Conservation (phyloP, 768 basidiomycete species). For the Suillus discolor region DNA sequence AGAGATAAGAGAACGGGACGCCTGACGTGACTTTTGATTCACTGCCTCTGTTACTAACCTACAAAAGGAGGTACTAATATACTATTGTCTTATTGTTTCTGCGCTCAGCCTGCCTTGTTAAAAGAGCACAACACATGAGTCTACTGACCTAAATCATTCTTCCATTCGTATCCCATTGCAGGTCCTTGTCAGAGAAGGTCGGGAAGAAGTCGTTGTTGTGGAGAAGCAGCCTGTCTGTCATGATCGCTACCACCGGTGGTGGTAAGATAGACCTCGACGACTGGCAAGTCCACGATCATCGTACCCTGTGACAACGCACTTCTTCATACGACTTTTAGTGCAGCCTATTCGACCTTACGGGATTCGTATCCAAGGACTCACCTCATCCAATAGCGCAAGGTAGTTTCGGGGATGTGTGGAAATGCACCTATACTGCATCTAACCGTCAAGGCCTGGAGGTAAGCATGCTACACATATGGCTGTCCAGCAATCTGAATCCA, state of each 20-base stretch:
- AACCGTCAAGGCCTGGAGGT: background rate
- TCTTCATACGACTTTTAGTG: background rate
- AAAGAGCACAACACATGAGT: background rate
- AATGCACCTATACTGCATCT: slow-evolving; percentile 1
- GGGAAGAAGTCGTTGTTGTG: background rate
- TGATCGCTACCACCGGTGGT: background rate
- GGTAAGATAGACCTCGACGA: background rate
- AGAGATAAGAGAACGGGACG: too few relatives aligned
- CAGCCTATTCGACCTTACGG: slow-evolving; percentile 7
- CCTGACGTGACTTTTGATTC: too few relatives aligned
- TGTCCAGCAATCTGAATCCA: background rate
- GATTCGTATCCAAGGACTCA: background rate
- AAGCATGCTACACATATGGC: background rate
- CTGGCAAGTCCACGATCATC: background rate
- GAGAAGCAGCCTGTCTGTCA: background rate
- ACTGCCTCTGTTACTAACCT: too few relatives aligned
- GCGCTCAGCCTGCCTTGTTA: too few relatives aligned
- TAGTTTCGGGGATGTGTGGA: slow-evolving; percentile 14
- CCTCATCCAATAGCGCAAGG: slow-evolving; percentile 6
- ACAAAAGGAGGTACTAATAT: too few relatives aligned
- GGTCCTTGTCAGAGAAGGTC: background rate
- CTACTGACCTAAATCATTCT: background rate
- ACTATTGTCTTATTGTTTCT: too few relatives aligned
- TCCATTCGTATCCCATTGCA: background rate
- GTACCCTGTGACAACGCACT: background rate